These are phyloP conservation scores for Caloboletus firmus DNA, from an alignment of 1,284 basidiomycete genomes.

Conservation along the genomic window DNA sequence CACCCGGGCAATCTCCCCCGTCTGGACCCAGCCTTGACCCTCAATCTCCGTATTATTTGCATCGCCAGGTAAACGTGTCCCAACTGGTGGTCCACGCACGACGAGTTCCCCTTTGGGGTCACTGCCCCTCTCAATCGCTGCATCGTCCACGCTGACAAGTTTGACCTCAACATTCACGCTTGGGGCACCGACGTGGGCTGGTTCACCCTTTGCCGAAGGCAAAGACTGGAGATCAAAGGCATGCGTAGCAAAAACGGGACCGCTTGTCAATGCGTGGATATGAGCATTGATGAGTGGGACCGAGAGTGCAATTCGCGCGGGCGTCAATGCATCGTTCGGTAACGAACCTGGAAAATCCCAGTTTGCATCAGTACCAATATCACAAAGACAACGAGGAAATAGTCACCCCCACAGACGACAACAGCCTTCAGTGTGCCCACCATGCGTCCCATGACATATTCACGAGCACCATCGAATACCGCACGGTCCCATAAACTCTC, in stretches of 20 bases:
- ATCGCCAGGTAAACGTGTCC: constrained; percentile 45
- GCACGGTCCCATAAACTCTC: constrained; percentile 78
- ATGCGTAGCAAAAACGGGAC: constrained; percentile 71
- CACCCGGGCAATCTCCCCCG: constrained; percentile 47
- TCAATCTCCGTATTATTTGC: constrained; percentile 32
- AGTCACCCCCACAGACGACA: constrained; percentile 64
- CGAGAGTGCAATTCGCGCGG: constrained; percentile 67
- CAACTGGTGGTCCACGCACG: constrained; percentile 57
- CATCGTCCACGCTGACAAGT: constrained; percentile 61
- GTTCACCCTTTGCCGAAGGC: constrained; percentile 37
- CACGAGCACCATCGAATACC: constrained; percentile 66
- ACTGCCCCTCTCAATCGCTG: constrained; percentile 56
- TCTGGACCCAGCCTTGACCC: constrained; percentile 50
- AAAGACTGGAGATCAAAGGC: constrained; percentile 75
- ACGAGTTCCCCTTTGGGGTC: constrained; percentile 53
- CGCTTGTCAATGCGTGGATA: constrained; percentile 60
- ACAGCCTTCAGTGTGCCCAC: constrained; percentile 59
- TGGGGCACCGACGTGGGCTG: constrained; percentile 69
- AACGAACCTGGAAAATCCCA: constrained; percentile 37
- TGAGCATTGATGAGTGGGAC: constrained; percentile 65
- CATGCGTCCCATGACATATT: constrained; percentile 55
- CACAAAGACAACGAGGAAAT: neutral
- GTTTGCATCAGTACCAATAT: neutral
- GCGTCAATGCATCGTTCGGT: constrained; percentile 46
- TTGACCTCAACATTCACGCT: constrained; percentile 74